phyloP scores from a whole-genome alignment of 1,284 basidiomycete species.

The Fomitopsis schrenkii region DNA sequence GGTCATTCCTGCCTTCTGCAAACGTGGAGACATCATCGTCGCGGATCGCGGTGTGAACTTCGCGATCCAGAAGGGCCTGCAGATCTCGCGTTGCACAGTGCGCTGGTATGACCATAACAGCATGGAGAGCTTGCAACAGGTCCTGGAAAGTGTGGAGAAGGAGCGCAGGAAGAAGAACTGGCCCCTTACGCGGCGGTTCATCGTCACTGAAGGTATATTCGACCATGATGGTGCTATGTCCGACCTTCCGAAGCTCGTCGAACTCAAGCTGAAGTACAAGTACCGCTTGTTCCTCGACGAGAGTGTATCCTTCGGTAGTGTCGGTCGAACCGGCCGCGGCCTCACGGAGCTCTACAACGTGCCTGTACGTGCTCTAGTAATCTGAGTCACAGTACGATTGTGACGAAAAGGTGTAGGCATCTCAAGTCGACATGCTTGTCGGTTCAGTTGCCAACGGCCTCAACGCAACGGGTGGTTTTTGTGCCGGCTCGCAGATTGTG shows the following conservation, averaged over 20 bases:
- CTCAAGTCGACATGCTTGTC: conserved; percentile 76
- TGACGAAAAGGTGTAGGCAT: conserved; percentile 39
- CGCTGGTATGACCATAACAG: conserved; percentile 98
- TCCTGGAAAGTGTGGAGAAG: conserved; percentile 80
- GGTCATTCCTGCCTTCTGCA: conserved; percentile 96
- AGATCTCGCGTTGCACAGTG: conserved; percentile 90
- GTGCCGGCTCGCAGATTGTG: conserved; percentile 83
- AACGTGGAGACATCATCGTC: conserved; percentile 98
- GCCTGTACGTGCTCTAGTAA: conserved; percentile 50
- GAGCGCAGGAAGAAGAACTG: conserved; percentile 82
- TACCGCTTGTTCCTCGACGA: conserved; percentile 96
- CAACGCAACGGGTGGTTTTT: conserved; percentile 90
- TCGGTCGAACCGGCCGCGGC: conserved; percentile 92
- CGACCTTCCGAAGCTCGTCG: conserved; percentile 90
- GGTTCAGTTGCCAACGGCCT: conserved; percentile 89
- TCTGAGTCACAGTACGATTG: background rate
- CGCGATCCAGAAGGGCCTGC: conserved; percentile 95
- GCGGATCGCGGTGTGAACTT: conserved; percentile 94
- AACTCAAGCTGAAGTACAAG: conserved; percentile 94
- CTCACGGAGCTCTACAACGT: conserved; percentile 93
- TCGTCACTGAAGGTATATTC: conserved; percentile 96
- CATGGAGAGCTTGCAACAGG: conserved; percentile 85
- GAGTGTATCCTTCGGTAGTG: conserved; percentile 87
- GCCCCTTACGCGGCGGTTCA: conserved; percentile 89
- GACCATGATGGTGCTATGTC: conserved; percentile 92